These are phyloP conservation scores for Daldinia grandis DNA, from an alignment of 495 filamentous ascomycete genomes.

Conservation along the genomic window DNA sequence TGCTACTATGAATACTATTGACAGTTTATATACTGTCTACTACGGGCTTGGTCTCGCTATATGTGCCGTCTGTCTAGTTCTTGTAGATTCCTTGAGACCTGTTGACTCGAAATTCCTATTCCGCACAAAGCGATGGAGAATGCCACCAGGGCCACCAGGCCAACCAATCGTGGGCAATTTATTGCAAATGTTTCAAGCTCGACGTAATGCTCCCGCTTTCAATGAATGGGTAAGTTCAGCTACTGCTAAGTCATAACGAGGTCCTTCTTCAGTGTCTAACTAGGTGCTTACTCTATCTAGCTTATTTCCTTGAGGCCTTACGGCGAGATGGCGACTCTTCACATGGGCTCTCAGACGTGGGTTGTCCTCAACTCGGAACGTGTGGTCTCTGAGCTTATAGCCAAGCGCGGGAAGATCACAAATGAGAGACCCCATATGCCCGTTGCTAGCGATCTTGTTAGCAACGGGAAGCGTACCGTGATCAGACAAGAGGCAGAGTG, in stretches of 20 bases:
- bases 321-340: conserved; percentile 51
- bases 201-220: background rate
- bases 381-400: conserved; percentile 48
- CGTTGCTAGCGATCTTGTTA: conserved; percentile 50
- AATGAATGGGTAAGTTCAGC: background rate
- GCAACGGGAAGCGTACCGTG: conserved; percentile 43
- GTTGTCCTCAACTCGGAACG: conserved; percentile 49
- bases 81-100: background rate
- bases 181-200: background rate
- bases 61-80: background rate
- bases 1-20: background rate
- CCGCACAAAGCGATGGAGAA: background rate
- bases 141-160: background rate
- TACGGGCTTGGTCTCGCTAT: background rate
- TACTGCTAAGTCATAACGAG: background rate
- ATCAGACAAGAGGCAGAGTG: conserved; percentile 37
- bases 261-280: background rate
- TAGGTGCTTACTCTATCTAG: too few relatives aligned
- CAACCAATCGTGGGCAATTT: background rate
- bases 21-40: background rate
- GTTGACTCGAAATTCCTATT: background rate
- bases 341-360: conserved; percentile 50
- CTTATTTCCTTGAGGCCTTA: conserved; percentile 18
- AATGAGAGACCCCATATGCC: conserved; percentile 49
- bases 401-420: conserved; percentile 46